Evolutionary conservation across 2,329 filamentous ascomycete genomes (phyloP).

Genomic region (Colletotrichum sp.): DNA sequence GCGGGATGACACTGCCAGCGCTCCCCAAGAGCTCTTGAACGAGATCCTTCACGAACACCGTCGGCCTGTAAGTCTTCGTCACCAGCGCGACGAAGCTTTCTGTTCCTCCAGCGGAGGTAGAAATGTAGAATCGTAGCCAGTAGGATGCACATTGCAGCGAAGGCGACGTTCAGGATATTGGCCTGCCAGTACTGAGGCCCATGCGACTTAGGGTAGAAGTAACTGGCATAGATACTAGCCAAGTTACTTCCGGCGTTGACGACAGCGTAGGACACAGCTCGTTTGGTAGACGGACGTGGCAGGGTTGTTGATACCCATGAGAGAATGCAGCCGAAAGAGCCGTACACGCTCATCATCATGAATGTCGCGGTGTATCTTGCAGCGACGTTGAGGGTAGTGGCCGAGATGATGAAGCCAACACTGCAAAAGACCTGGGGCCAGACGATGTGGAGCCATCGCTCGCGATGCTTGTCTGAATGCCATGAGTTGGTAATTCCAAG

Average conservation of each 20-base stretch:
- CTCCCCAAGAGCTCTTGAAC: background rate
- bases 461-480: conserved; percentile 50
- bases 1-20: background rate
- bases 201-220: conserved; percentile 60
- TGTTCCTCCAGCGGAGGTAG: background rate
- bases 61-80: background rate
- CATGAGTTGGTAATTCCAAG: conserved; percentile 20
- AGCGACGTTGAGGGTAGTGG: background rate
- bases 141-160: background rate
- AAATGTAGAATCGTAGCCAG: background rate
- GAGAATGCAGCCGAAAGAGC: conserved; percentile 34
- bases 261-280: conserved; percentile 63
- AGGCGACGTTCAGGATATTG: background rate
- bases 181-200: conserved; percentile 63
- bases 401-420: conserved; percentile 2
- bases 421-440: conserved; percentile 43
- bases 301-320: conserved; percentile 80
- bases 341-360: background rate
- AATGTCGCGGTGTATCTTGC: conserved; percentile 15
- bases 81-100: background rate
- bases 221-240: conserved; percentile 59
- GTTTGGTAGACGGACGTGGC: conserved; percentile 74
- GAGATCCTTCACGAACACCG: background rate
- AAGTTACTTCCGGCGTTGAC: conserved; percentile 61
- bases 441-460: conserved; percentile 52